Evolutionary conservation across 164 flowering plant genomes (phyloP), one percentile per base, ranked within the genome.

Genomic region (Aristolochia contorta): DNA sequence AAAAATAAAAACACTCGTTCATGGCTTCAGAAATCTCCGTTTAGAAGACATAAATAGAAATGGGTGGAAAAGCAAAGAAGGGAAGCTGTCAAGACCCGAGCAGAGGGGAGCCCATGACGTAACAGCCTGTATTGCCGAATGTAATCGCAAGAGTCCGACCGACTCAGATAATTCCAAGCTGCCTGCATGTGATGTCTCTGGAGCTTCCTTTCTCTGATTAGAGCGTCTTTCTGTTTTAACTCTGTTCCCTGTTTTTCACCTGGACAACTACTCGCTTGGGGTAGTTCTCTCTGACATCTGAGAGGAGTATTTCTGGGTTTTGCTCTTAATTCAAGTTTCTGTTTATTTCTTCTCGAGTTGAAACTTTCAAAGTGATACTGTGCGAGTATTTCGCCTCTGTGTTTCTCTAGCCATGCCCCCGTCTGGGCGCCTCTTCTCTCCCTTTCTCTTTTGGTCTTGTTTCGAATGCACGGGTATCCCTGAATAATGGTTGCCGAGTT

Each of bases 71-170:
- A 21, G 30, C 9, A 15, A 52, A 58, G 56, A 51, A 33, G 33
- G 54, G 48, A 66, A 56, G 46, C 27, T 62, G 54, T 54, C 50
- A 48, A 65, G 64, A 18, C 53, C 65, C 19, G 61, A 67, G 56
- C 52, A 62, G 22, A n/a, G 56, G 21, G 25, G 59, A 45, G 78
- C 79, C 88, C 90, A 81, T 80, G 55, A 71, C 82, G 76, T 61
- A 77, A 79, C 94, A 84, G 86, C 82, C 86, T 82, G 88, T 82
- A 67, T 47, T 62, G 47, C 37, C 33, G 67, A 52, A 63, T 51
- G 52, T 77, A 71, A 59, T 32, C 68, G 54, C 24, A 37, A 10
- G 32, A 52, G 57, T 59, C 80, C 77, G 79, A 80, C 83, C 82
- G 41, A 50, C 49, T 54, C 23, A 73, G 69, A 76, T 74, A 77